A percentile compares a stretch with the other conserved stretches of the same genome.
These are phyloP conservation scores for Penicillium longicatenatum DNA, from an alignment of 495 filamentous ascomycete species.

Conservation along the genomic window DNA sequence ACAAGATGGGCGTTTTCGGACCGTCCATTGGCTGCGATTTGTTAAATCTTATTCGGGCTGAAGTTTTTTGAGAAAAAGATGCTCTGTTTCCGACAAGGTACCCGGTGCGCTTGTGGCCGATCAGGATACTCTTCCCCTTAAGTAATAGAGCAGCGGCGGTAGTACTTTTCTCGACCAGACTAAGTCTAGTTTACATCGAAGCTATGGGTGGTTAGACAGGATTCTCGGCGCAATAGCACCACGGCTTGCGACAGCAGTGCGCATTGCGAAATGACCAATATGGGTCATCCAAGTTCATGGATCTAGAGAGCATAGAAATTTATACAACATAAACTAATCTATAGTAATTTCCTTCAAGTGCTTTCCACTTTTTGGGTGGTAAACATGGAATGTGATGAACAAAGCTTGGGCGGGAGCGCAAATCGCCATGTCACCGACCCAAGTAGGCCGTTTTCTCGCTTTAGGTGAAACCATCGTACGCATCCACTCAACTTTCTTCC, in stretches of 20 bases:
- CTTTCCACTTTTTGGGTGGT: background rate
- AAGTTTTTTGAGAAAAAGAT: background rate
- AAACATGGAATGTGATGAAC: constrained; percentile 26
- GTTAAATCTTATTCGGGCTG: constrained; percentile 13
- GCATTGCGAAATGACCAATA: constrained; percentile 26
- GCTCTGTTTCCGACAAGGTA: constrained; percentile 19
- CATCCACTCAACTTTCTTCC: constrained; percentile 36
- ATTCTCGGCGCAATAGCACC: constrained; percentile 31
- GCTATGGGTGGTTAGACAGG: constrained; percentile 18
- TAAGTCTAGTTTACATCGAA: constrained; percentile 5
- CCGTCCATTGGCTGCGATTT: constrained; percentile 14
- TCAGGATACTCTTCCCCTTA: constrained; percentile 1
- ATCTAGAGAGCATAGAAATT: background rate
- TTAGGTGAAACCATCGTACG: constrained; percentile 49
- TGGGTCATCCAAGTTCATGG: background rate
- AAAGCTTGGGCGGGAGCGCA: constrained; percentile 31
- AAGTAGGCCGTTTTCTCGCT: constrained; percentile 43
- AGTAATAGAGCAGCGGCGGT: background rate
- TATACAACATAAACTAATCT: background rate
- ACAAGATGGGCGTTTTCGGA: background rate
- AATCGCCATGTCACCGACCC: constrained; percentile 44
- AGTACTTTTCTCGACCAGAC: background rate
- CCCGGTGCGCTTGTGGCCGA: constrained; percentile 2
- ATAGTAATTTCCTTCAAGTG: background rate
- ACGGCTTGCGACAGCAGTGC: constrained; percentile 33